These are phyloP conservation scores for Magnolia changhungtana DNA, from an alignment of 164 flowering plant species.

Conservation along the genomic window DNA sequence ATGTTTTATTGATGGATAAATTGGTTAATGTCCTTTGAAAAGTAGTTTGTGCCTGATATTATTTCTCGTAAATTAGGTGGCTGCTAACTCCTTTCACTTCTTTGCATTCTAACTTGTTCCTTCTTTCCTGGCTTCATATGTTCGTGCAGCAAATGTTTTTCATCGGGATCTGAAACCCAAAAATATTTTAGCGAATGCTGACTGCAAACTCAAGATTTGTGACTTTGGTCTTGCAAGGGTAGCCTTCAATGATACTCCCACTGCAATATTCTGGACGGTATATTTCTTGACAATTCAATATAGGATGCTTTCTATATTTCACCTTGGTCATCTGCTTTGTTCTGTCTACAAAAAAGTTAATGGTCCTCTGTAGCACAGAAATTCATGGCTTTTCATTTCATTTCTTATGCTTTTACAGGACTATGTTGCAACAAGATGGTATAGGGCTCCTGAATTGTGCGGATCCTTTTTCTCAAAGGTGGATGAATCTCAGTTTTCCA, in stretches of 20 bases:
- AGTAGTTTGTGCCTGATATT: neutral
- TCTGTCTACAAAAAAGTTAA: neutral
- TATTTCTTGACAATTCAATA: constrained; percentile 5
- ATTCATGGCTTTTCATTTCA: constrained; percentile 4
- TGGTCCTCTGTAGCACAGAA: neutral
- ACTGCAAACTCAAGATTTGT: constrained; percentile 91
- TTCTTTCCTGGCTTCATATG: neutral
- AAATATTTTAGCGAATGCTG: constrained; percentile 90
- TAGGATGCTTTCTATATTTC: neutral
- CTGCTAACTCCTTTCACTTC: neutral
- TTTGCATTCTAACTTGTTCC: neutral
- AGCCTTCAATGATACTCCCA: constrained; percentile 81
- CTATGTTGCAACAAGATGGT: constrained; percentile 98
- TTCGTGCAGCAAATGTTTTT: constrained; percentile 46
- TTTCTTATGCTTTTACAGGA: constrained; percentile 42
- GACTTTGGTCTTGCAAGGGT: constrained; percentile 96
- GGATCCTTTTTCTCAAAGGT: constrained; percentile 99
- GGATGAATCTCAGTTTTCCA: neutral
- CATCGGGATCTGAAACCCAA: constrained; percentile 93
- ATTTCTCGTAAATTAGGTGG: neutral
- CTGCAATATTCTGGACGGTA: constrained; percentile 93
- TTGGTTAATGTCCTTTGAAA: neutral
- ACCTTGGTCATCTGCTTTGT: neutral
- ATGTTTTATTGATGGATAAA: too few relatives aligned
- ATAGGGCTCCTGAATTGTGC: constrained; percentile 94